These are phyloP conservation scores for Pyrenophora tritici-repentis DNA, from an alignment of 2,329 filamentous ascomycete species.

Conservation along the genomic window DNA sequence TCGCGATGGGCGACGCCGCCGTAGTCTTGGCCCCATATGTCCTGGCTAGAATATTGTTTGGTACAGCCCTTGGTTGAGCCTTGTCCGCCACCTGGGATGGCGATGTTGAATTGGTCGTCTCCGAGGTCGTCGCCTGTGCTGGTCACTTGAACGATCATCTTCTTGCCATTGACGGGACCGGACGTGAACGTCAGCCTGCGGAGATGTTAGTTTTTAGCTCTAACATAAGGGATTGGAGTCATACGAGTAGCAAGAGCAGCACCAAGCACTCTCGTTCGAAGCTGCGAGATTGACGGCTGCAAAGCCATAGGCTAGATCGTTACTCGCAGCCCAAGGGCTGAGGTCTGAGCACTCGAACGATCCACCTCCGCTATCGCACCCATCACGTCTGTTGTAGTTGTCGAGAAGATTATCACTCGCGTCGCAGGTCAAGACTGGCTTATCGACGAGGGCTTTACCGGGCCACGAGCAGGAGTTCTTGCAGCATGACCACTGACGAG, in stretches of 20 bases:
- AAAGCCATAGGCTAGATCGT: constrained; percentile 64
- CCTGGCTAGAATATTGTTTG: constrained; percentile 51
- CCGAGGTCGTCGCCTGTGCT: constrained; percentile 58
- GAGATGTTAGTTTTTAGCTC: background rate
- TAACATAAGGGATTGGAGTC: background rate
- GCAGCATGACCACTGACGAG: constrained; percentile 28
- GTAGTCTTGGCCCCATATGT: constrained; percentile 60
- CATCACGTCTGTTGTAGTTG: constrained; percentile 46
- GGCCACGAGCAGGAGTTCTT: constrained; percentile 60
- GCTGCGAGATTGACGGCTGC: constrained; percentile 63
- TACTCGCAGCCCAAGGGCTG: constrained; percentile 60
- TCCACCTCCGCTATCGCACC: constrained; percentile 57
- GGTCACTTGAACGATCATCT: constrained; percentile 67
- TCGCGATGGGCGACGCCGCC: constrained; percentile 60
- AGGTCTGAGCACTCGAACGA: constrained; percentile 60
- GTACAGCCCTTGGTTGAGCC: constrained; percentile 49
- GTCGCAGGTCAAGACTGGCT: constrained; percentile 58
- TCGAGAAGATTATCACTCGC: constrained; percentile 58
- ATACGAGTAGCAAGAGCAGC: constrained; percentile 67
- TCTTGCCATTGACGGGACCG: constrained; percentile 61
- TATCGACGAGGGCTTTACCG: constrained; percentile 57
- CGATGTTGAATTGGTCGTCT: constrained; percentile 44
- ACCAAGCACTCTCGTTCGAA: constrained; percentile 62
- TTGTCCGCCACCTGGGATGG: constrained; percentile 45
- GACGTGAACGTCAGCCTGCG: constrained; percentile 61